phyloP scores from a whole-genome alignment of 2,329 filamentous ascomycete species.

The Xylariaceae sp. region DNA sequence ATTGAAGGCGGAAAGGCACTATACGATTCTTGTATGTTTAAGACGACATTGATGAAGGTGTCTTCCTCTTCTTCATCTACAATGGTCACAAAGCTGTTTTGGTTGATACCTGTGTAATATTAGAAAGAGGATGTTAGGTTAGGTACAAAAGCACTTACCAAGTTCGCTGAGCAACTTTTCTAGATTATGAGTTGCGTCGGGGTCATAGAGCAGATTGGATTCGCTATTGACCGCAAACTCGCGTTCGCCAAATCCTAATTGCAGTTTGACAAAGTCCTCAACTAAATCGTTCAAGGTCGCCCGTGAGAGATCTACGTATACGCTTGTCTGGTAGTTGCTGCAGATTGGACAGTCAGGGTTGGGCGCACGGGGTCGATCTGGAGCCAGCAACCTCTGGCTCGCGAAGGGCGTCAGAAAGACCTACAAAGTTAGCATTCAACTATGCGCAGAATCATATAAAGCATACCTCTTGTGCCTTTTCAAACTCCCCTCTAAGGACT shows the following conservation, averaged over 20 bases:
- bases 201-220: constrained; percentile 82
- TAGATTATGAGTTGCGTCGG: constrained; percentile 87
- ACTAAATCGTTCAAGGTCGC: constrained; percentile 84
- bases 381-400: constrained; percentile 62
- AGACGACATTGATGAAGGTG: constrained; percentile 79
- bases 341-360: constrained; percentile 87
- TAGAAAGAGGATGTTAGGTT: constrained; percentile 29
- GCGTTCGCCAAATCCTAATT: constrained; percentile 77
- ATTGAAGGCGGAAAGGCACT: constrained; percentile 38
- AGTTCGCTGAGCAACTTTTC: constrained; percentile 79
- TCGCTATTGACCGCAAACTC: constrained; percentile 82
- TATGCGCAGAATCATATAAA: background rate
- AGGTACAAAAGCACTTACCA: constrained; percentile 51
- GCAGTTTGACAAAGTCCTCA: constrained; percentile 70
- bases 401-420: constrained; percentile 80
- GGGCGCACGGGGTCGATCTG: constrained; percentile 65
- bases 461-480: constrained; percentile 74
- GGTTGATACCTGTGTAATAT: constrained; percentile 63
- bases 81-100: constrained; percentile 80
- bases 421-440: constrained; percentile 46
- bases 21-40: constrained; percentile 71
- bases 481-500: constrained; percentile 75
- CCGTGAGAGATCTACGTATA: constrained; percentile 71
- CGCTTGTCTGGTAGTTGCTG: constrained; percentile 71
- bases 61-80: constrained; percentile 81